Percentiles rank a stretch among this genome's conserved stretches.
These are phyloP conservation scores for Globisporangium nunn DNA, from an alignment of 352 stramenopile species.

Conservation along the genomic window DNA sequence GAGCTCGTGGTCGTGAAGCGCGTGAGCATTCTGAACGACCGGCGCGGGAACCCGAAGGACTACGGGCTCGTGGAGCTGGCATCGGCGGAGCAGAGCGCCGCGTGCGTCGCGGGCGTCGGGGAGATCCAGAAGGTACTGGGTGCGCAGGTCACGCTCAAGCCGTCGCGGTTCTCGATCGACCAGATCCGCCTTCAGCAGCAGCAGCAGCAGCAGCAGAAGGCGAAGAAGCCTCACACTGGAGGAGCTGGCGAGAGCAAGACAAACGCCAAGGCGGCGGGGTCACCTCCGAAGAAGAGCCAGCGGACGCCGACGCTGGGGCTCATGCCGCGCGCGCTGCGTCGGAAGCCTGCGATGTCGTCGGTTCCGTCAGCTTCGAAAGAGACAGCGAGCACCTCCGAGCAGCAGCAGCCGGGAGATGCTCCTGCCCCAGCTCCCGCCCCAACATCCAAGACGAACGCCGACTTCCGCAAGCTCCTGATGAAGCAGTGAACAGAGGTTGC, in stretches of 20 bases:
- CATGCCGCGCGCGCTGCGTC: conserved; percentile 46
- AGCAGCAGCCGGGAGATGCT: neutral
- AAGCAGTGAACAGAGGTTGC: conserved; percentile 17
- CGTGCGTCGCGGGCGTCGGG: conserved; percentile 22
- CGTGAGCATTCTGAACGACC: conserved; percentile 49
- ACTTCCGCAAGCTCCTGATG: conserved; percentile 62
- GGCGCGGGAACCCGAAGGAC: conserved; percentile 54
- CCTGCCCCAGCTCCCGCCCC: conserved; percentile 6
- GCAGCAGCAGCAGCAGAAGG: conserved; percentile 7
- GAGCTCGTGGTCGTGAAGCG: conserved; percentile 31
- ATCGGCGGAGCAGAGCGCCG: conserved; percentile 19
- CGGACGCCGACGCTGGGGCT: conserved; percentile 27
- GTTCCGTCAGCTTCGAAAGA: neutral
- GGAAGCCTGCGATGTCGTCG: conserved; percentile 15
- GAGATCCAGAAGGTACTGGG: conserved; percentile 32
- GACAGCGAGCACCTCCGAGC: neutral
- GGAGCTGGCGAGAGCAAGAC: neutral
- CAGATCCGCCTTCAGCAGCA: conserved; percentile 54
- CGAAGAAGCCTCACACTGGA: conserved; percentile 8
- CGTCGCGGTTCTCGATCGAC: conserved; percentile 53
- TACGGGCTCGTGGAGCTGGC: conserved; percentile 55
- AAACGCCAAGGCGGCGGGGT: too few species aligned
- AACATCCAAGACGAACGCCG: conserved; percentile 57
- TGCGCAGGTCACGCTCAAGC: conserved; percentile 44
- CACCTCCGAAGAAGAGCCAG: conserved; percentile 5